Evolutionary conservation across 2,329 filamentous ascomycete species (phyloP), one percentile per base, ranked within the genome.

Genomic region (Calonectria crousiana): DNA sequence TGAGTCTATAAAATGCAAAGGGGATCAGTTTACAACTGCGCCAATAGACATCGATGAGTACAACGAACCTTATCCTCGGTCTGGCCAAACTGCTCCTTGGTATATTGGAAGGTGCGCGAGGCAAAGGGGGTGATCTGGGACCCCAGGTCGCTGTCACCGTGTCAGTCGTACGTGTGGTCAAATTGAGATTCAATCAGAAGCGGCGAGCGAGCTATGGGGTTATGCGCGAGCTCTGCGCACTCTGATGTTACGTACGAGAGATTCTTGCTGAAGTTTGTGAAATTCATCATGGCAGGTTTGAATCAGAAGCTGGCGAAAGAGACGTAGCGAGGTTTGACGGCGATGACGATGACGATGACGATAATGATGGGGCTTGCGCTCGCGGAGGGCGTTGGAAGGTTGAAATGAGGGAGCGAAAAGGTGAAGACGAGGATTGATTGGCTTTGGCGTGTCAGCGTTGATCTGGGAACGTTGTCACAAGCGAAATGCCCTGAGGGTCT

Each of bases 11-110:
- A 60, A 32, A 60, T 32, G 41, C n/a, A 36, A 16, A 67, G 66
- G 56, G 23, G 44, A 69, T 74, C 69, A 70, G 64, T 80, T 62
- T 79, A 76, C 73, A 36, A 44, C 69, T 64, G 76, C 58, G 53
- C 62, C 32, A 66, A 51, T 34, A n/a, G 23, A 16, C n/a, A 26
- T 64, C 51, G 34, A 32, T 20, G 67, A 38, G 68, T 56, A 47
- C 49, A 75, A 70, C 81, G 71, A 77, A 95, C 95, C 93, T 97
- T 98, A 86, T 98, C 97, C 78, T 98, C 96, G 76, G 92, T 95
- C 87, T 97, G 95, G 67, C 97, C 97, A 76, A 98, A 92, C 88
- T 98, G 96, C 88, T 99, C 97, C 90, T 98, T 98, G 85, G 98
- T 95, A 89, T 96, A 97, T 89, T 99, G 97, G 86, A 98, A 95